Base-by-base conservation (phyloP, 805 yeast genomes). In the Phaffomyces antillensis region DNA sequence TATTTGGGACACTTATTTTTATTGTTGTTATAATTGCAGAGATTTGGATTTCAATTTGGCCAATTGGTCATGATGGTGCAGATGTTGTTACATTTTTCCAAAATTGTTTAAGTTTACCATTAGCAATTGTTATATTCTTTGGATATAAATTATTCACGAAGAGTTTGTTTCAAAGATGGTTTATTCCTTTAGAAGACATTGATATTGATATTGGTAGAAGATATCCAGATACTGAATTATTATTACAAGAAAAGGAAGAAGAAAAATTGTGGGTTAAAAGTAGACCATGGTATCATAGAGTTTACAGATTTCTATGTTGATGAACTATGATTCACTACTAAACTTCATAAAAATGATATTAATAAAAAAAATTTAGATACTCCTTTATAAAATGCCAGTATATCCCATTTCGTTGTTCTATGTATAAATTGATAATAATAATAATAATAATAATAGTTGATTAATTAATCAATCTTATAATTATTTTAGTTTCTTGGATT, bases 11-110 rank as follows among this genome's bases (percentile, higher is more conserved):
- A 12, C 42, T 67, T 15, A 65, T 88, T 51, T 77, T 80, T 59
- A 33, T 71, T 31, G 60, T 83, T 44, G 79, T 86, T 49, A 70
- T 88, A 48, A 68, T 77, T 48, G 86, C 89, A 30, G 90, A 85
- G 65, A 82, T 87, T 68, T 87, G 90, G 87, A 72, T 82, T 49
- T 89, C 93, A 5, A 66, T 85, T 40, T 86, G 71, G 72, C 96
- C 96, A 47, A 58, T 79, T 39, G 73, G 54, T 1, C 49, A 49
- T 15, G 36, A 47, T 7, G 16, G 26, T 10, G 60, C 69, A 15
- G 52, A 57, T 33, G 67, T 64, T 13, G 47, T 44, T 20, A 51
- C 49, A 15, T 71, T 72, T 58, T 68, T 73, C 59, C 63, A 63
- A 51, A 59, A 65, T 37, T 70, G 67, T 53, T 56, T 73, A 44